Evolutionary conservation across 2,329 filamentous ascomycete species (phyloP).

Genomic region (Pleoardoris graminearum): DNA sequence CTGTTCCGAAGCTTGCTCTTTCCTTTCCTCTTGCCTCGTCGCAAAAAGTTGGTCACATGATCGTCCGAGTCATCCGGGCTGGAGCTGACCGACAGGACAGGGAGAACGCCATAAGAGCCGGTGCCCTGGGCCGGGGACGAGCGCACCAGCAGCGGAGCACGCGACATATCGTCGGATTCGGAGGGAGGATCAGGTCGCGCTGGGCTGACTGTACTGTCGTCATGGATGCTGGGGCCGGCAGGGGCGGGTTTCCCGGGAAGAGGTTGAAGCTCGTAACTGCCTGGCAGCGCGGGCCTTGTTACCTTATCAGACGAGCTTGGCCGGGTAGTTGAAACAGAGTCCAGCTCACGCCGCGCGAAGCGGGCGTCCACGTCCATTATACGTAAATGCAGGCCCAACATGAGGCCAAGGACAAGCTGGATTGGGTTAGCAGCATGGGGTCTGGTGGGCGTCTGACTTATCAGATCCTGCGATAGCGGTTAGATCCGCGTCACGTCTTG

Average conservation of each 20-base stretch:
- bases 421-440: conserved; percentile 11
- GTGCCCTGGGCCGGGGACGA: conserved; percentile 64
- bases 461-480: conserved; percentile 24
- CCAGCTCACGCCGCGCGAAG: conserved; percentile 7
- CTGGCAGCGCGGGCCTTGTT: conserved; percentile 25
- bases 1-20: conserved; percentile 42
- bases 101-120: conserved; percentile 64
- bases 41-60: conserved; percentile 30
- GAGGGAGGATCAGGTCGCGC: conserved; percentile 18
- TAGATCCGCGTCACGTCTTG: conserved; percentile 19
- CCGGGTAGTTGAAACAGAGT: conserved; percentile 22
- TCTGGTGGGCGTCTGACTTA: conserved; percentile 15
- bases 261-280: conserved; percentile 38
- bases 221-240: conserved; percentile 32
- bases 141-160: conserved; percentile 61
- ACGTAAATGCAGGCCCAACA: conserved; percentile 19
- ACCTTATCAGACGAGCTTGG: conserved; percentile 22
- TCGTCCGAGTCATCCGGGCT: conserved; percentile 42
- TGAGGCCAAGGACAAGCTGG: conserved; percentile 13
- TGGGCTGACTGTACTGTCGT: conserved; percentile 25
- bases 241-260: conserved; percentile 34
- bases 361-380: conserved; percentile 19
- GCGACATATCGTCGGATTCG: conserved; percentile 45
- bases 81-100: conserved; percentile 48
- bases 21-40: conserved; percentile 33